Evolutionary conservation across 164 flowering plant species (phyloP), one percentile per base, ranked within the genome.

Genomic region (Hamamelis virginiana): DNA sequence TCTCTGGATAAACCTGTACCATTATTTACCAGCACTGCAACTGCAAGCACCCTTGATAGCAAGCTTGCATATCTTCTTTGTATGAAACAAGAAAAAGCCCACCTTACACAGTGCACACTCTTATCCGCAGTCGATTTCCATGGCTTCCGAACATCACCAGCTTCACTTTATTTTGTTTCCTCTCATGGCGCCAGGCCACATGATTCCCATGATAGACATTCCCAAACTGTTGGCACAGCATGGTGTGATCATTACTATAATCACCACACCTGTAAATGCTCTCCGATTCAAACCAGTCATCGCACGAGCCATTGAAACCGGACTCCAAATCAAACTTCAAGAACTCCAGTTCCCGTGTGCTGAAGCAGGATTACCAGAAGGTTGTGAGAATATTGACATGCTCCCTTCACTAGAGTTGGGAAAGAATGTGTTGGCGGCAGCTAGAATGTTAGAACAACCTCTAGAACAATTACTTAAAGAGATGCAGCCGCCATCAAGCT

Each of bases 141-240:
- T 56, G 73, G 68, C 62, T n/a, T 44, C 67, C 13, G 12, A 0
- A 8, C 0, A 41, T n/a, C 21, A 26, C 13, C 67, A 50, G 64
- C 75, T 69, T n/a, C 83, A 80, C 72, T 74, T 80, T 15, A 69
- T 71, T 1, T 8, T 80, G 41, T 45, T 80, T 10, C 83, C 83
- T 0, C 45, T 77, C 19, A 59, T 80, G 80, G 75, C 80, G 0
- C 83, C 70, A 59, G 83, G 83, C 33, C 83, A 80, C 72, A 72
- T 77, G 64, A 77, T 77, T 44, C 80, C 83, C 14, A 53, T 74
- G 74, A 41, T 75, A 11, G 80, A 80, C 64, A 72, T 77, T 22
- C 74, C 78, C 25, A 69, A 48, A 23, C 21, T 71, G 1, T 57
- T 80, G 1, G 74, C 78, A 1, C 38, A 68, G 58, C 71, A 45